Conservation (phyloP, 331 rosid genomes). For the Rhamnella rubrinervis region DNA sequence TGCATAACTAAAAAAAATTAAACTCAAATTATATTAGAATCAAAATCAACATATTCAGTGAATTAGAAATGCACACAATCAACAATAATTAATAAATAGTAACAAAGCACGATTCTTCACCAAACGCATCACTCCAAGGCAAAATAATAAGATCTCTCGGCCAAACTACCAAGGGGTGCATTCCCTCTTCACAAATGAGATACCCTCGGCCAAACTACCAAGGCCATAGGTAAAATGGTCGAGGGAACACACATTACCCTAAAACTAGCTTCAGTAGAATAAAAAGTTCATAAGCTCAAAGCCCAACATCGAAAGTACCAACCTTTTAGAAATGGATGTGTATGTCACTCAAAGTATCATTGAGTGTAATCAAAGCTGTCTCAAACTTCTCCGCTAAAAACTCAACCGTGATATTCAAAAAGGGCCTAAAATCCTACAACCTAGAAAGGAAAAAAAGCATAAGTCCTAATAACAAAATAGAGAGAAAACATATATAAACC, state of each 20-base stretch:
- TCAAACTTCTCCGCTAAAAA: conserved; percentile 95
- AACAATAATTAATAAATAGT: too few relatives aligned
- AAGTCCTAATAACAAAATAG: background rate
- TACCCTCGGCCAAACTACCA: too few relatives aligned
- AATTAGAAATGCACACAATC: too few relatives aligned
- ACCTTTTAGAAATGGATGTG: conserved; percentile 96
- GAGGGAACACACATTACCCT: background rate
- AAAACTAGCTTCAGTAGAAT: conserved; percentile 2
- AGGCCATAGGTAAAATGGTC: too few relatives aligned
- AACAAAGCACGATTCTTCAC: too few relatives aligned
- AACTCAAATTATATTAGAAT: too few relatives aligned
- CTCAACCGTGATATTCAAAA: conserved; percentile 73
- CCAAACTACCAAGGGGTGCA: too few relatives aligned
- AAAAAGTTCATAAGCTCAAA: background rate
- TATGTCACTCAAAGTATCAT: conserved; percentile 81
- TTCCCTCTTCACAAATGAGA: too few relatives aligned
- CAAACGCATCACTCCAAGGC: too few relatives aligned
- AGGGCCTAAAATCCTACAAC: conserved; percentile 76
- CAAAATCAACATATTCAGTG: too few relatives aligned
- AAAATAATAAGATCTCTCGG: too few relatives aligned
- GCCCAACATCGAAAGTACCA: conserved; percentile 29
- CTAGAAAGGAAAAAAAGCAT: conserved; percentile 7
- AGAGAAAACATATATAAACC: conserved; percentile 23
- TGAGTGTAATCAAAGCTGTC: conserved; percentile 88
- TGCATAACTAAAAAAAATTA: too few relatives aligned